Evolutionary conservation across 805 yeast species (phyloP).

Genomic region (Candida schatavii): DNA sequence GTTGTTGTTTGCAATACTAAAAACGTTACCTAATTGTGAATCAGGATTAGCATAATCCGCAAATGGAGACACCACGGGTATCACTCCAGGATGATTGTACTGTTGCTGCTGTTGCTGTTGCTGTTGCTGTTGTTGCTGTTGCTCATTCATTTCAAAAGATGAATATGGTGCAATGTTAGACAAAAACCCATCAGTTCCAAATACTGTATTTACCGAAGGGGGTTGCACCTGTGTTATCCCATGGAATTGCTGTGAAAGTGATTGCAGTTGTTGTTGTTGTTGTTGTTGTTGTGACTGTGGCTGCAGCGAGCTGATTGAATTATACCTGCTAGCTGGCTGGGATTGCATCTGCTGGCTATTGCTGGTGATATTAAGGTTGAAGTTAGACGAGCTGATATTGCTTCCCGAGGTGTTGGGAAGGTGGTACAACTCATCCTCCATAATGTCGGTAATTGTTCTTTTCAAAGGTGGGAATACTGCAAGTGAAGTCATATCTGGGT

Average conservation of each 20-base stretch:
- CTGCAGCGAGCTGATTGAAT: background rate
- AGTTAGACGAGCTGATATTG: background rate
- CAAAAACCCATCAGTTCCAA: constrained; percentile 17
- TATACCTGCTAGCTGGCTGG: constrained; percentile 1
- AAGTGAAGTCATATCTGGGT: constrained; percentile 41
- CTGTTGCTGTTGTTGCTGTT: constrained; percentile 5
- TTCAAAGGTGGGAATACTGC: constrained; percentile 50
- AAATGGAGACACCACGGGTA: constrained; percentile 25
- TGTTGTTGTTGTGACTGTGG: background rate
- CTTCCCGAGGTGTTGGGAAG: constrained; percentile 20
- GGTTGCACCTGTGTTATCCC: background rate
- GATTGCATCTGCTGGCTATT: background rate
- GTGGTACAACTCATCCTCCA: constrained; percentile 59
- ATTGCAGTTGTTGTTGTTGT: background rate
- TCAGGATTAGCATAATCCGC: constrained; percentile 41
- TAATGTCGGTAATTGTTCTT: constrained; percentile 53
- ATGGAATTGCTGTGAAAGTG: background rate
- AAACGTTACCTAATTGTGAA: constrained; percentile 9
- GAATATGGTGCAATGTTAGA: background rate
- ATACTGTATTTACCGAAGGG: background rate
- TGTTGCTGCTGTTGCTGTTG: constrained; percentile 9
- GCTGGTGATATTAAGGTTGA: constrained; percentile 5
- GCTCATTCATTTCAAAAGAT: constrained; percentile 1
- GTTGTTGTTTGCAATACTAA: constrained; percentile 4
- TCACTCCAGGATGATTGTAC: constrained; percentile 7